Evolutionary conservation across 116 monocot species (phyloP).

Genomic region (Iris pallida): DNA sequence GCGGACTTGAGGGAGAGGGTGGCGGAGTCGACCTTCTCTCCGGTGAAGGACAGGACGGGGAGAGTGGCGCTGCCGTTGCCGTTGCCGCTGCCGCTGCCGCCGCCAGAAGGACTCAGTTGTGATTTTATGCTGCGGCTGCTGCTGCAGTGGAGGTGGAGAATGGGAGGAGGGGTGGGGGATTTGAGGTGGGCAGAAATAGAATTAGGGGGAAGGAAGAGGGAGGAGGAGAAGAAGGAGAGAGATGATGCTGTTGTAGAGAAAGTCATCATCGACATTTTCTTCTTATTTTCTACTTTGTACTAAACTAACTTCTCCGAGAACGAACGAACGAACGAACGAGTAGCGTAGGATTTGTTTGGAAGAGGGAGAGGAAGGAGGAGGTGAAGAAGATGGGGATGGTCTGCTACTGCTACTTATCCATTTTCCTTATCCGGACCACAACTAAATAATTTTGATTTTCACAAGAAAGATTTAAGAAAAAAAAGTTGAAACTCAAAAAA

Average conservation of each 20-base stretch:
- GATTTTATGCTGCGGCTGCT: background rate
- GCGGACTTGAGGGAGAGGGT: conserved; percentile 45
- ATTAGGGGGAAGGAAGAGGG: background rate
- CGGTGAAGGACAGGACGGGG: conserved; percentile 73
- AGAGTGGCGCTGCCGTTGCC: conserved; percentile 44
- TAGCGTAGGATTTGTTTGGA: too few species aligned
- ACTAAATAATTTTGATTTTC: too few species aligned
- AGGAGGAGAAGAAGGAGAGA: conserved; percentile 22
- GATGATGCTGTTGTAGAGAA: conserved; percentile 19
- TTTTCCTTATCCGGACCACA: too few species aligned
- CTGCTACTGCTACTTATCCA: too few species aligned
- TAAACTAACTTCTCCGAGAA: too few species aligned
- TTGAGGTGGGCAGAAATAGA: background rate
- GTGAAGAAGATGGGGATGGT: too few species aligned
- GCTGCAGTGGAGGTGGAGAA: background rate
- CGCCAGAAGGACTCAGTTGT: background rate
- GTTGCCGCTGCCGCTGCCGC: too few species aligned
- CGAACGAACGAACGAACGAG: too few species aligned
- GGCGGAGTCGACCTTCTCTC: conserved; percentile 37
- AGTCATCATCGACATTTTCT: background rate
- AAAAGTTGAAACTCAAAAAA: too few species aligned
- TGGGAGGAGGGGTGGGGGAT: background rate
- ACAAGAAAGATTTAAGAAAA: too few species aligned
- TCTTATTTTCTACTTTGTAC: too few species aligned
- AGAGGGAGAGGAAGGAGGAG: too few species aligned